These are phyloP conservation scores for Diplodia intermedia DNA, from an alignment of 2,329 filamentous ascomycete species.

Conservation along the genomic window DNA sequence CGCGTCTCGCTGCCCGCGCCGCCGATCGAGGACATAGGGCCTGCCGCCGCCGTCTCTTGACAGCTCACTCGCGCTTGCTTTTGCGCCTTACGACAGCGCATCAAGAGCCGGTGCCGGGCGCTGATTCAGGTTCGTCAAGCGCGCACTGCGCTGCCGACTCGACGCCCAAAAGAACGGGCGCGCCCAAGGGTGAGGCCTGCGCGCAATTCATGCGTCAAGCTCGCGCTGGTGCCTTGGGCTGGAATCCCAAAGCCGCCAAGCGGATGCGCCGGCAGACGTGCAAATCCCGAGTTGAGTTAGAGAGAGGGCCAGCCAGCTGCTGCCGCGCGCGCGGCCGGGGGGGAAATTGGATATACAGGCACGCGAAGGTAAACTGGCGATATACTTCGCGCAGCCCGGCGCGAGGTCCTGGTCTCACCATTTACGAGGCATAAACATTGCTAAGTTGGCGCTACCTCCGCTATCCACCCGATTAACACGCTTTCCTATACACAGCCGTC, in stretches of 20 bases:
- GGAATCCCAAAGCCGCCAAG: conserved; percentile 30
- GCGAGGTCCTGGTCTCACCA: conserved; percentile 15
- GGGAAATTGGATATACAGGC: conserved; percentile 30
- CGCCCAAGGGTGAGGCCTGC: conserved; percentile 22
- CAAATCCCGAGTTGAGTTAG: conserved; percentile 17
- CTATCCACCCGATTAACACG: conserved; percentile 20
- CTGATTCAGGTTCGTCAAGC: conserved; percentile 32
- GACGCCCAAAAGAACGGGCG: conserved; percentile 26
- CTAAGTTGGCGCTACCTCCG: conserved; percentile 25
- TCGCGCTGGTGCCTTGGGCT: conserved; percentile 29
- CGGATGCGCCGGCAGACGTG: conserved; percentile 29
- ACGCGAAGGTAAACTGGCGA: conserved; percentile 26
- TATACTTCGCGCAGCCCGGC: conserved; percentile 27
- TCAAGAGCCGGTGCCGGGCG: conserved; percentile 19
- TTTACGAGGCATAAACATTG: conserved; percentile 27
- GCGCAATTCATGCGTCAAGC: conserved; percentile 21
- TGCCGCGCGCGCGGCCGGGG: conserved; percentile 25
- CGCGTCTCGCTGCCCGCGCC: background rate
- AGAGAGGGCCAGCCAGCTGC: conserved; percentile 13
- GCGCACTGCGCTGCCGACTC: conserved; percentile 22
- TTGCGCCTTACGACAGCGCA: conserved; percentile 29
- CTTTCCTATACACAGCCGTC: conserved; percentile 21
- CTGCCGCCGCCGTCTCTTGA: conserved; percentile 18
- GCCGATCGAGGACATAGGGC: conserved; percentile 23
- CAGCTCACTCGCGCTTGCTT: conserved; percentile 16